Evolutionary conservation across 768 basidiomycete genomes (phyloP), one percentile per base, ranked within the genome.

Genomic region (Postia placenta): DNA sequence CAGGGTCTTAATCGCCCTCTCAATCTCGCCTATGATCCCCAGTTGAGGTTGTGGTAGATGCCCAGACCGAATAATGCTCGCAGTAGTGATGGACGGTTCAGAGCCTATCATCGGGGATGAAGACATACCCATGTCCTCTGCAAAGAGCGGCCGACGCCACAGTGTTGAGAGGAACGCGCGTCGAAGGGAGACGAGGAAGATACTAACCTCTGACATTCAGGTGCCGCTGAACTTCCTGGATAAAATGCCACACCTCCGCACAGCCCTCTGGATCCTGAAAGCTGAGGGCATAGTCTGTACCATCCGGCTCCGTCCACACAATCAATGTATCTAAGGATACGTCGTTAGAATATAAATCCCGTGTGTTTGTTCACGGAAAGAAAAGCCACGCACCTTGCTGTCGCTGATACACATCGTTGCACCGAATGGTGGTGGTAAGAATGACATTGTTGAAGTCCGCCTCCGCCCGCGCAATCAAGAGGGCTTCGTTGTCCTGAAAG

Each of bases 251-350:
- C 42, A 98, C 90, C 71, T 98, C 93, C 26, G 83, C 76, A 58
- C 95, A 99, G 25, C 94, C 96, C 53, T 92, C 90, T 0, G 90
- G 80, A 58, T 97, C 95, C 62, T 97, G 95, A 59, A 99, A 99
- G 59, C 92, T 95, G 46, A 99, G 74, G 2, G 95, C 95, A 63
- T 96, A 94, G 67, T 99, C 96, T 30, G 87, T 82, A 24, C 91
- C 90, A 54, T 90, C 86, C 1, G 91, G 88, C 64, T 98, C 95
- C 3, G 95, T 98, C 96, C 96, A 99, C 17, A 97, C 95, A 58
- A 99, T 97, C 42, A 99, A 78, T 11, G 96, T 99, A 62, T 97
- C 95, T 94, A 68, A 44, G 46, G 24, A n/a, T n/a, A n/a, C n/a
- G n/a, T n/a, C n/a, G n/a, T n/a, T n/a, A n/a, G n/a, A n/a, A n/a